Evolutionary conservation across 495 filamentous ascomycete species (phyloP).

Genomic region (Amphirosellinia nigrospora): DNA sequence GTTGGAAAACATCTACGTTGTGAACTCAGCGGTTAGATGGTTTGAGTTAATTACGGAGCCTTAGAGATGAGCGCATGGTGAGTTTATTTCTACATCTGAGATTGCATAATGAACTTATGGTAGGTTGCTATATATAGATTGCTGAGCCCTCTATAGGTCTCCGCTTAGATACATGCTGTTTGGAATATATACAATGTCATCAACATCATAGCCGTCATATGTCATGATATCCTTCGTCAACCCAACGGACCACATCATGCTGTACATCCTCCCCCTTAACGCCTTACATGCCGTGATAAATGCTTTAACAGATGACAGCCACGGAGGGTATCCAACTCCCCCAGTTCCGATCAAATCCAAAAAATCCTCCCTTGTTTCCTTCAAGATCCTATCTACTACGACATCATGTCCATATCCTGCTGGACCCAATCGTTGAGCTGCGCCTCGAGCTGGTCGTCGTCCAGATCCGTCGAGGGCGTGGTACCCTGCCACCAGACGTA

Average conservation of each 20-base stretch:
- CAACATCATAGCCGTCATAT: not conserved
- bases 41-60: not conserved
- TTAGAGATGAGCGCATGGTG: not conserved
- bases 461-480: conserved; percentile 28
- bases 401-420: conserved; percentile 29
- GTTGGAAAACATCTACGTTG: not conserved
- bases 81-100: not conserved
- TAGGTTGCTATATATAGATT: not conserved
- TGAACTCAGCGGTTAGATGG: not conserved
- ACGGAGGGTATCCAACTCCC: not conserved
- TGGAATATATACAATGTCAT: conserved; percentile 8
- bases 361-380: not conserved
- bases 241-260: not conserved
- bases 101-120: not conserved
- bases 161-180: not conserved
- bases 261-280: not conserved
- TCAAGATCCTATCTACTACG: not conserved
- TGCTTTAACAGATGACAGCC: not conserved
- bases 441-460: conserved; percentile 40
- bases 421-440: conserved; percentile 38
- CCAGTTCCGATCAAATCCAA: not conserved
- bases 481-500: conserved; percentile 28
- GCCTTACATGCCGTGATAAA: not conserved
- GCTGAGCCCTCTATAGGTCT: not conserved
- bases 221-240: not conserved